Evolutionary conservation across 2,329 filamentous ascomycete genomes (phyloP), one percentile per base, ranked within the genome.

Genomic region (Sphaerulina musiva): DNA sequence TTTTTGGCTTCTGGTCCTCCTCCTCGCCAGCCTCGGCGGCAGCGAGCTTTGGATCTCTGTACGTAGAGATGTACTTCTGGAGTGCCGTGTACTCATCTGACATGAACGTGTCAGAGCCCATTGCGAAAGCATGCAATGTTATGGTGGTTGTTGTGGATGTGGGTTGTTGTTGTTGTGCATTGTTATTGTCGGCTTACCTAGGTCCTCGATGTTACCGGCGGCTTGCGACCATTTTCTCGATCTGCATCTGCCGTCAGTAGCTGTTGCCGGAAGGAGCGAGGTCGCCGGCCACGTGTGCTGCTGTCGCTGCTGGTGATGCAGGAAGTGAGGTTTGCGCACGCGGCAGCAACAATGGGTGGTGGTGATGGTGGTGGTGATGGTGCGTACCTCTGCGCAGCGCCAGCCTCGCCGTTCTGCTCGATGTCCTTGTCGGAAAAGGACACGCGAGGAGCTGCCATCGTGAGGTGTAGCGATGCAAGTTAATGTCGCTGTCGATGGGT

Each of bases 11-110:
- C 66, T 71, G 71, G 45, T 73, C 69, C 53, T 73, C 65, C 11
- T 61, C 68, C 20, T 73, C 73, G 47, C 69, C 70, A 56, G 72
- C 74, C 38, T 71, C 75, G 44, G 68, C 69, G 55, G 73, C 69
- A 51, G 69, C 69, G 50, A 75, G 74, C 67, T 80, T 79, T 55
- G 80, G 76, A 71, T 83, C 81, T 64, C 78, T 78, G 72, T 84
- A 84, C 67, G 80, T 82, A 61, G 81, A 82, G 69, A 85, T 85
- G 74, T 83, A 85, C 66, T 82, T 79, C 68, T 84, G 81, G 51
- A 85, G 74, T 50, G 81, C 80, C 62, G 79, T 78, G 72, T 85
- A 85, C 70, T 85, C 82, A 69, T 84, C 82, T 72, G 73, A 68
- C 26, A 29, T 6, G 26, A 29, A 34, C 11, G 36, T 55, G 32